Evolutionary conservation across 148 eudicot species (phyloP), one percentile per base, ranked within the genome.

Genomic region (Persicaria maculosa): DNA sequence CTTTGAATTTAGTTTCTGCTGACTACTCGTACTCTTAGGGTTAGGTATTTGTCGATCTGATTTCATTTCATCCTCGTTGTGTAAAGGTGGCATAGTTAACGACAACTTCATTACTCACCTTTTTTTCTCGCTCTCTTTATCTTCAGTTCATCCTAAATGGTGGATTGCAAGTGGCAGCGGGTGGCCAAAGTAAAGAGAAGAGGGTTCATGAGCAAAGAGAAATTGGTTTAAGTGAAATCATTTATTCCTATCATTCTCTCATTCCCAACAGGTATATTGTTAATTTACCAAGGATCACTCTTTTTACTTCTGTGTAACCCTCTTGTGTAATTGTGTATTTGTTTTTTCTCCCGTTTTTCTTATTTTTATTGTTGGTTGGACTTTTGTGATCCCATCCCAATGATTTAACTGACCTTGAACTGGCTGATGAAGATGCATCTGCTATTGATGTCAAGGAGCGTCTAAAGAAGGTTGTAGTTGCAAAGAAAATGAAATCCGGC

Each of bases 111-210:
- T 0, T 16, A 46, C 44, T 43, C 20, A 2, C n/a, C 1, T 9
- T 46, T 2, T 15, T 15, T 15, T 22, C 40, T 62, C 2, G 0
- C 20, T 47, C 25, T 46, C 55, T 76, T 3, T 74, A 74, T 72
- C 20, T 76, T 68, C 85, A 89, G 97, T 81, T 89, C 68, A 58
- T 45, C 65, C 67, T 86, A 72, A 73, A 74, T 73, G 1, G 7
- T 46, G 74, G 76, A 14, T 87, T 89, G 91, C 80, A 20, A 55
- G 86, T 91, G 55, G 93, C 83, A 68, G 80, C 85, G 73, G 97
- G 97, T 44, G 97, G 87, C 71, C 85, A 81, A 73, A 89, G 97
- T 73, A 52, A 83, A 74, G 91, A 89, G 77, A 77, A 64, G 40
- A 71, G 40, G 54, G 77, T 75, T 78, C 91, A 86, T 69, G 77